These are phyloP conservation scores for Tolypocladium inflatum DNA, from an alignment of 2,329 filamentous ascomycete genomes.

Conservation along the genomic window DNA sequence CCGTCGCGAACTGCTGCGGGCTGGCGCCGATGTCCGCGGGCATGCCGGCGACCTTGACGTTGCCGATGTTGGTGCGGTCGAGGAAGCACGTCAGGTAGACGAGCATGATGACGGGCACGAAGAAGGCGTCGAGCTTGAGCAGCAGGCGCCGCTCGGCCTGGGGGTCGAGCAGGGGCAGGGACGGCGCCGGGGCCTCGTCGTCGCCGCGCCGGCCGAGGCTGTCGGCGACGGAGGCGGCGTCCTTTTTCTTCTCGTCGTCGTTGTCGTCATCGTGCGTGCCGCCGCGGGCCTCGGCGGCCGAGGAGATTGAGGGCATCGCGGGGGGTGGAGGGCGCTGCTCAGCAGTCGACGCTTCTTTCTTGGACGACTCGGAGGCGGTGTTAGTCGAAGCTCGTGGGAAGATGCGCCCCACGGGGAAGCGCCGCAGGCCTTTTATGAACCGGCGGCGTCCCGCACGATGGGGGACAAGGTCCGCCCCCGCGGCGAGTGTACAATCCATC, in stretches of 20 bases:
- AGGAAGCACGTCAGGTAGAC: slow-evolving; percentile 45
- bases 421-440: not conserved
- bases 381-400: too few species aligned
- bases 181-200: not conserved
- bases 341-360: too few species aligned
- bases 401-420: not conserved
- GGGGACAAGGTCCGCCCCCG: not conserved
- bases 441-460: not conserved
- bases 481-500: not conserved
- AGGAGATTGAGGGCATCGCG: not conserved
- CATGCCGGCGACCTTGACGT: slow-evolving; percentile 22
- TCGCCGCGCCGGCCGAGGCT: too few species aligned
- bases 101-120: slow-evolving; percentile 39
- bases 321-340: not conserved
- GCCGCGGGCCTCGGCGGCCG: not conserved
- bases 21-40: slow-evolving; percentile 20
- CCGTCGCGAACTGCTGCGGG: slow-evolving; percentile 19
- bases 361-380: too few species aligned
- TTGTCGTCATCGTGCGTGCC: not conserved
- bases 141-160: slow-evolving; percentile 18
- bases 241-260: not conserved
- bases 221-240: not conserved
- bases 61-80: slow-evolving; percentile 42
- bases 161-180: slow-evolving; percentile 12
- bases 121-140: slow-evolving; percentile 20